A percentile compares a stretch with the other conserved stretches of the same genome.
Evolutionary conservation across 177 flowering plant genomes (phyloP).

Genomic region (Tripterygium wilfordii): DNA sequence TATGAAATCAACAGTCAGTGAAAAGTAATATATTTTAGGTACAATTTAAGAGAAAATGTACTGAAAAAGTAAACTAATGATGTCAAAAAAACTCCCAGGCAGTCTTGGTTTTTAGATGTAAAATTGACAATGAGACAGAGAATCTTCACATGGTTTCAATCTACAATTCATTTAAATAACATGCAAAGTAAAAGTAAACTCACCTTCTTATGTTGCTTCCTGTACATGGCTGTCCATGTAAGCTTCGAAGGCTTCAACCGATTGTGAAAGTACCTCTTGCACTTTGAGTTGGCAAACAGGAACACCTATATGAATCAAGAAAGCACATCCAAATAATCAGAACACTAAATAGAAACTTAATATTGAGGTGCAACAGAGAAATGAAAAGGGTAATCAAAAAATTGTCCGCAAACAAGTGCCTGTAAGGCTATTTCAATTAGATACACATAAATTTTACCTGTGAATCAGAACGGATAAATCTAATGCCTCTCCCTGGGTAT

Average conservation of each 20-base stretch:
- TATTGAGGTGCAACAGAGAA: no score
- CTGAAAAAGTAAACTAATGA: no score
- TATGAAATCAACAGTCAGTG: no score
- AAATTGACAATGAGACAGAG: no score
- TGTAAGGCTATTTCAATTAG: no score
- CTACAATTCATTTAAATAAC: not conserved
- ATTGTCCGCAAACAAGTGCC: no score
- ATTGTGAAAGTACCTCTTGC: constrained; percentile 55
- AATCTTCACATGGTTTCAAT: not conserved
- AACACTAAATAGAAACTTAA: not conserved
- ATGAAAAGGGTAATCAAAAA: not conserved
- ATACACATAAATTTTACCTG: constrained; percentile 32
- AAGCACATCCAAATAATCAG: not conserved
- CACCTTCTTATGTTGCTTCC: constrained; percentile 58
- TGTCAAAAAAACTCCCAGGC: no score
- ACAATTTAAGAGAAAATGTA: no score
- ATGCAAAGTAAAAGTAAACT: not conserved
- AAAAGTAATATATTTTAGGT: no score
- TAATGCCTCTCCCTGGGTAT: constrained; percentile 56
- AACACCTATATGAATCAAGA: constrained; percentile 23
- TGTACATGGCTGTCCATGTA: constrained; percentile 52
- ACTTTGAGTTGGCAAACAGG: constrained; percentile 44
- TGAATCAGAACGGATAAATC: constrained; percentile 56
- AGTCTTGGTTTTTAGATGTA: no score
- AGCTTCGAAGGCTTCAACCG: constrained; percentile 50